Conservation (phyloP, 768 basidiomycete genomes). For the Lentinula lateritia region DNA sequence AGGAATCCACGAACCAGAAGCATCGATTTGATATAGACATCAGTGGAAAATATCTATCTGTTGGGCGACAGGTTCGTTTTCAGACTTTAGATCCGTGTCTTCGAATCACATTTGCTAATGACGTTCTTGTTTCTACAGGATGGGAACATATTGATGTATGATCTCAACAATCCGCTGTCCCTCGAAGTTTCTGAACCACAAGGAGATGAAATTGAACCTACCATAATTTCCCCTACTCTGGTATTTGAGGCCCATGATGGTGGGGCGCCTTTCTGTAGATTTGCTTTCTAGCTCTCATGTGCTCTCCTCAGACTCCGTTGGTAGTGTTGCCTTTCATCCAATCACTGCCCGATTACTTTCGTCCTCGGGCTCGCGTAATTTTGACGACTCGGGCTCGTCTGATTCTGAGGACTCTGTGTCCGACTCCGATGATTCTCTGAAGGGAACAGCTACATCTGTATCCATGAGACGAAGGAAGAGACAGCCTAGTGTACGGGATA, state of each 20-base stretch:
- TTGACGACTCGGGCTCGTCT: conserved; percentile 26
- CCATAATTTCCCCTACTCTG: conserved; percentile 20
- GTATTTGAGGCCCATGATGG: conserved; percentile 54
- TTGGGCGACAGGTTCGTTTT: conserved; percentile 62
- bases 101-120: no score
- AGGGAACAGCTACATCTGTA: neutral
- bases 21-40: conserved; percentile 73
- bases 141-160: conserved; percentile 58
- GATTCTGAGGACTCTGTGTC: conserved; percentile 19
- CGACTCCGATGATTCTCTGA: conserved; percentile 11
- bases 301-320: conserved; percentile 54
- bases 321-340: conserved; percentile 73
- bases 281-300: neutral
- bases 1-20: conserved; percentile 54
- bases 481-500: conserved; percentile 12
- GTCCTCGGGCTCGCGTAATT: conserved; percentile 76
- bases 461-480: neutral
- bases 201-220: conserved; percentile 6
- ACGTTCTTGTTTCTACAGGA: conserved; percentile 19
- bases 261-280: conserved; percentile 19
- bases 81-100: no score
- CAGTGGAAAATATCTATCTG: conserved; percentile 54
- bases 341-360: conserved; percentile 52
- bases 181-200: neutral
- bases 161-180: conserved; percentile 25